phyloP scores from a whole-genome alignment of 495 filamentous ascomycete species.

The Xylaria cubensis region DNA sequence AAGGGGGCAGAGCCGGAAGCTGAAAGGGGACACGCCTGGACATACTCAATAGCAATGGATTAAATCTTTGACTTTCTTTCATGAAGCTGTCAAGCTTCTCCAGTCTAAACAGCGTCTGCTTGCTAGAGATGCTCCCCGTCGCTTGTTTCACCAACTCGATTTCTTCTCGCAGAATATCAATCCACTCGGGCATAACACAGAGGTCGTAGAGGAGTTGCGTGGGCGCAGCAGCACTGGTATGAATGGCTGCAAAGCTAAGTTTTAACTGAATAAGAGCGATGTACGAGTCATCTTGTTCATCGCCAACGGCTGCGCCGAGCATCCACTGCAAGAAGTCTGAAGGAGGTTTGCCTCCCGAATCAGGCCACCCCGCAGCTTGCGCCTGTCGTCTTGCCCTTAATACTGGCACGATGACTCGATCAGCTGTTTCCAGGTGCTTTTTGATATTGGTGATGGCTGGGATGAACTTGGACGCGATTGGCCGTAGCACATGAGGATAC shows the following conservation, averaged over 20 bases:
- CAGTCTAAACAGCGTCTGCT: slow-evolving; percentile 39
- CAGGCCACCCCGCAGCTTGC: neutral
- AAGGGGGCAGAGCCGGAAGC: too few species aligned
- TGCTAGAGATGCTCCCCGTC: slow-evolving; percentile 39
- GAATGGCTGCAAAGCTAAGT: slow-evolving; percentile 43
- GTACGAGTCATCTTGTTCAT: slow-evolving; percentile 22
- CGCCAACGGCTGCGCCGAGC: slow-evolving; percentile 10
- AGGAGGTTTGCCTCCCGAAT: slow-evolving; percentile 14
- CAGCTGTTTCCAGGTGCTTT: slow-evolving; percentile 19
- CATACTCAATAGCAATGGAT: slow-evolving; percentile 31
- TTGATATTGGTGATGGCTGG: slow-evolving; percentile 19
- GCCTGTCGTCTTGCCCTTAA: neutral
- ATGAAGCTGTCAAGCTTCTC: slow-evolving; percentile 59
- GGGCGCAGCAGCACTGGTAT: slow-evolving; percentile 41
- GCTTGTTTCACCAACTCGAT: slow-evolving; percentile 34
- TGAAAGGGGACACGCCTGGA: too few species aligned
- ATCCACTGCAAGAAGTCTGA: slow-evolving; percentile 30
- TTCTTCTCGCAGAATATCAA: slow-evolving; percentile 50
- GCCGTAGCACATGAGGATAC: slow-evolving; percentile 12
- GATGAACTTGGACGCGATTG: slow-evolving; percentile 14
- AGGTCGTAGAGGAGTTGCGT: slow-evolving; percentile 47
- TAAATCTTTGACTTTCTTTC: slow-evolving; percentile 53
- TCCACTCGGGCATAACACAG: slow-evolving; percentile 49
- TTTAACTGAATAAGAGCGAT: slow-evolving; percentile 35
- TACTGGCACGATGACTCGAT: slow-evolving; percentile 24